Evolutionary conservation across 805 yeast genomes (phyloP).

Genomic region (Metschnikowia noctiluminum): DNA sequence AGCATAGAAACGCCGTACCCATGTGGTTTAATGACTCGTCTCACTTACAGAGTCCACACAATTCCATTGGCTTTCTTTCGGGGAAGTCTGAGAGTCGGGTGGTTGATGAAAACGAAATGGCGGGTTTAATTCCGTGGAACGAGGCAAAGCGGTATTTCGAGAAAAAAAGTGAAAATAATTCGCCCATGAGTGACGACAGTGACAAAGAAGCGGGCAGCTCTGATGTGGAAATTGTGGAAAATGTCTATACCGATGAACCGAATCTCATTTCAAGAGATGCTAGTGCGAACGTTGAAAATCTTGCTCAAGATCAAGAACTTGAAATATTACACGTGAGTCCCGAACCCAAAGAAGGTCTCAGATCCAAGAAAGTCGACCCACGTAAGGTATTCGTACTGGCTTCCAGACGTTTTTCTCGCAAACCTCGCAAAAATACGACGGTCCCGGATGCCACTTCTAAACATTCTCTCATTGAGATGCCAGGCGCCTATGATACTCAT

Average conservation of each 20-base stretch:
- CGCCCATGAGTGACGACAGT: slow-evolving; percentile 9
- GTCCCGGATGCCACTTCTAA: too few species aligned
- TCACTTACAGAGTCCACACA: slow-evolving; percentile 9
- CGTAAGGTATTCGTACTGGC: slow-evolving; percentile 1
- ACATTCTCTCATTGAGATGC: too few species aligned
- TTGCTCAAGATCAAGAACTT: too few species aligned
- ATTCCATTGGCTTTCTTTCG: slow-evolving; percentile 7
- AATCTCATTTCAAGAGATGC: background rate
- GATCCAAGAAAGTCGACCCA: background rate
- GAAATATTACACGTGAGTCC: background rate
- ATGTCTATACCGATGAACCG: background rate
- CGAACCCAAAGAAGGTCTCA: background rate
- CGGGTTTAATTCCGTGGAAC: slow-evolving; percentile 50
- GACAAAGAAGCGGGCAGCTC: slow-evolving; percentile 7
- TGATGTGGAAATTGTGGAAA: slow-evolving; percentile 11
- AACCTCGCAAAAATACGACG: background rate
- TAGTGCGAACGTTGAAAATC: too few species aligned
- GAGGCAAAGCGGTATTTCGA: slow-evolving; percentile 38
- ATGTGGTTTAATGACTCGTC: slow-evolving; percentile 24
- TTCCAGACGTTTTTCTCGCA: background rate
- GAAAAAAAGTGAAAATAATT: slow-evolving; percentile 7
- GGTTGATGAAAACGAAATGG: slow-evolving; percentile 40
- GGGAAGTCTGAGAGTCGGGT: slow-evolving; percentile 3
- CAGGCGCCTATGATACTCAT: too few species aligned
- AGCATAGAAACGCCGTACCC: slow-evolving; percentile 16